phyloP scores from a whole-genome alignment of 2,329 filamentous ascomycete species.

The Apiospora saccharicola region DNA sequence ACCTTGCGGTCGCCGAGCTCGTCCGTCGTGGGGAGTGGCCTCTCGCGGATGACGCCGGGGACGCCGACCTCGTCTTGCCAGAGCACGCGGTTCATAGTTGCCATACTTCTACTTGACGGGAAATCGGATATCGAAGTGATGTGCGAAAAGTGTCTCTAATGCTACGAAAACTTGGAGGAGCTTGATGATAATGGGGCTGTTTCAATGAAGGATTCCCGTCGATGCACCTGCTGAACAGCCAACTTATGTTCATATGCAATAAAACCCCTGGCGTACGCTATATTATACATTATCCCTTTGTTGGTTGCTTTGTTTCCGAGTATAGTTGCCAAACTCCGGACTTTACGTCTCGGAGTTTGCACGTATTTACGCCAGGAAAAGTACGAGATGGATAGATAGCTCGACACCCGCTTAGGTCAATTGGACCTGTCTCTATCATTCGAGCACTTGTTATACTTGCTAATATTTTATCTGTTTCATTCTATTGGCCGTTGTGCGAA shows the following conservation, averaged over 20 bases:
- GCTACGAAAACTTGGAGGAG: background rate
- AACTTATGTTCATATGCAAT: background rate
- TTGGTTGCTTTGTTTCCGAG: background rate
- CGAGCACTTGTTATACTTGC: too few species aligned
- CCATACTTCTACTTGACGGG: background rate
- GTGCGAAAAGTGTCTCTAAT: background rate
- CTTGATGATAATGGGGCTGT: background rate
- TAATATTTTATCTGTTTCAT: too few species aligned
- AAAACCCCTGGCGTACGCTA: background rate
- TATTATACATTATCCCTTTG: background rate
- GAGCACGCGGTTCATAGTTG: constrained; percentile 37
- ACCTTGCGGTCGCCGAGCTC: constrained; percentile 41
- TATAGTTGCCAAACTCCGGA: background rate
- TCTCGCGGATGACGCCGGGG: constrained; percentile 33
- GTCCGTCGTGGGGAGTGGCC: constrained; percentile 26
- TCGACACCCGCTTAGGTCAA: background rate
- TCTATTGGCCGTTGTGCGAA: background rate
- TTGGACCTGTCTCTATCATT: background rate
- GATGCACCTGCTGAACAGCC: too few species aligned
- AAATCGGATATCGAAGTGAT: background rate
- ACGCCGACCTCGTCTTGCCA: constrained; percentile 35
- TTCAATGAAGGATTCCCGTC: too few species aligned
- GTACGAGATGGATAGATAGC: background rate
- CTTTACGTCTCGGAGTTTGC: background rate
- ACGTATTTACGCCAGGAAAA: constrained; percentile 9